Percentiles rank a stretch among this genome's conserved stretches.
These are phyloP conservation scores for Antrodiella citrinella DNA, from an alignment of 768 basidiomycete species.

Conservation along the genomic window DNA sequence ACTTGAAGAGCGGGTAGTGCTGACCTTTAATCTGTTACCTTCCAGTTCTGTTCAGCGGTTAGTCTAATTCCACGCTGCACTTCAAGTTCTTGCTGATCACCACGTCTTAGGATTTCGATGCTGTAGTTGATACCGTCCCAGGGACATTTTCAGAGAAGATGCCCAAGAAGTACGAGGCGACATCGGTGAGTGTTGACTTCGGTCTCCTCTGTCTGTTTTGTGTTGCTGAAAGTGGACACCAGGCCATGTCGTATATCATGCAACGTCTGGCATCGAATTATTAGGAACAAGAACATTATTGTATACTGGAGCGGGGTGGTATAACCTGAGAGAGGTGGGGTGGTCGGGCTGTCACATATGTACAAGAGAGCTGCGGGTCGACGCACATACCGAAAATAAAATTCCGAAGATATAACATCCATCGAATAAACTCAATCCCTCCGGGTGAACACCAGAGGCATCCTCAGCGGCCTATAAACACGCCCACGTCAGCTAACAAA, in stretches of 20 bases:
- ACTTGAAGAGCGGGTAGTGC: not conserved
- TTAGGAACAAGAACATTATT: not conserved
- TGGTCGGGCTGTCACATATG: too few species aligned
- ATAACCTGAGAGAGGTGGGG: too few species aligned
- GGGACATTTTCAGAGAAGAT: conserved; percentile 37
- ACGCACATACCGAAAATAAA: too few species aligned
- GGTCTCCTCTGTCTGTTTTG: conserved; percentile 25
- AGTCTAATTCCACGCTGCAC: conserved; percentile 1
- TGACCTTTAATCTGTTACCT: too few species aligned
- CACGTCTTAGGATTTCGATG: conserved; percentile 10
- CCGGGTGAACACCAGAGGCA: conserved; percentile 17
- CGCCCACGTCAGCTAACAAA: not conserved
- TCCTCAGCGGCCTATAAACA: conserved; percentile 11
- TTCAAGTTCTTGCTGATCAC: not conserved
- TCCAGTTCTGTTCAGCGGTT: conserved; percentile 26
- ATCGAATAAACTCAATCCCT: not conserved
- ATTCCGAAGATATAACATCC: too few species aligned
- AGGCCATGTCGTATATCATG: conserved; percentile 10
- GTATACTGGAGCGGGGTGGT: too few species aligned
- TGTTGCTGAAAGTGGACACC: not conserved
- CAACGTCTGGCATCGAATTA: conserved; percentile 10
- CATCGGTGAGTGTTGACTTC: conserved; percentile 25
- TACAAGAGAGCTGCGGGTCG: too few species aligned
- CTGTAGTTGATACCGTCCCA: conserved; percentile 38
- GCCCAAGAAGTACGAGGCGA: conserved; percentile 45